Evolutionary conservation across 192 early-diverging fungal species (phyloP).

Genomic region (Rhizophlyctis rosea): DNA sequence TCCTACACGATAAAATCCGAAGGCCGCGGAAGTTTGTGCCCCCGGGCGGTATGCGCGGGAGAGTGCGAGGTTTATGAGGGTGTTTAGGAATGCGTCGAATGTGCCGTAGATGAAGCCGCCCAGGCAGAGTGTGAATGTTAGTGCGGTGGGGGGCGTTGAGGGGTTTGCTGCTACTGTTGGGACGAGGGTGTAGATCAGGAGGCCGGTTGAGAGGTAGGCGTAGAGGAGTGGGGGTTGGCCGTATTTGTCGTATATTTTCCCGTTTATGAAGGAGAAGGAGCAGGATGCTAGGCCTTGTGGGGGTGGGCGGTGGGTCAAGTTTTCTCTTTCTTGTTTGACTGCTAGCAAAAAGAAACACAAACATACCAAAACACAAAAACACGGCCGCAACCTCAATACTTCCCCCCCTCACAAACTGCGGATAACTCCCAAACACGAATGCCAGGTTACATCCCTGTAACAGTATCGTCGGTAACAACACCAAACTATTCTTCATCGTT

Average conservation of each 20-base stretch:
- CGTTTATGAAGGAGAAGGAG: constrained; percentile 26
- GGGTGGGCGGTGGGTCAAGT: no score
- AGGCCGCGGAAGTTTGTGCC: constrained; percentile 19
- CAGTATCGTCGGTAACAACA: constrained; percentile 18
- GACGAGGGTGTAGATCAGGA: constrained; percentile 12
- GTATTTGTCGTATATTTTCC: constrained; percentile 27
- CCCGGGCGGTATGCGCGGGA: constrained; percentile 7
- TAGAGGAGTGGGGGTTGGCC: constrained; percentile 19
- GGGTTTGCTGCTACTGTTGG: constrained; percentile 7
- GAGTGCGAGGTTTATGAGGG: constrained; percentile 21
- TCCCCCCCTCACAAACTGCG: constrained; percentile 16
- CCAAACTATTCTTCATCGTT: constrained; percentile 19
- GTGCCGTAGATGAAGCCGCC: constrained; percentile 17
- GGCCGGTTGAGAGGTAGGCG: constrained; percentile 16
- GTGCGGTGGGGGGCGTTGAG: no score
- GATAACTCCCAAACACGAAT: constrained; percentile 22
- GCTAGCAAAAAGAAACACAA: neutral
- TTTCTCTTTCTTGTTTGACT: no score
- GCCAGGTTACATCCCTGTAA: constrained; percentile 29
- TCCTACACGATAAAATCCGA: constrained; percentile 26
- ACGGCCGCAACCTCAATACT: constrained; percentile 13
- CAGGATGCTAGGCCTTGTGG: constrained; percentile 22
- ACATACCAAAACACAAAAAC: constrained; percentile 29
- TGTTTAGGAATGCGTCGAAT: constrained; percentile 23
- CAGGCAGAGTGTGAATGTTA: no score